Percentiles rank a stretch among this genome's conserved stretches.
Conservation (phyloP, 306 rosid genomes). For the Cicer arietinum region DNA sequence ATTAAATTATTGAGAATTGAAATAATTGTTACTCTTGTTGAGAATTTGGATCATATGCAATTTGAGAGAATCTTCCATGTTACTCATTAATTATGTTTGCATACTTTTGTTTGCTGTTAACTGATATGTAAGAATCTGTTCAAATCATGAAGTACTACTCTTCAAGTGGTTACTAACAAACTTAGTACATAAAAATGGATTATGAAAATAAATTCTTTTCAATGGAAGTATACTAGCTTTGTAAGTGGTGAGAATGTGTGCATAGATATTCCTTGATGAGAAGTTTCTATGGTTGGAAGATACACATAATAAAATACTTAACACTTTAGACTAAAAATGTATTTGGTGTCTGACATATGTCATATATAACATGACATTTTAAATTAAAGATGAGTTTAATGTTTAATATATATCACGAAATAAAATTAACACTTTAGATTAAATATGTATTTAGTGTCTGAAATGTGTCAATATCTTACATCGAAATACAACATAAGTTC, state of each 20-base stretch:
- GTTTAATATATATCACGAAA: too few relatives aligned
- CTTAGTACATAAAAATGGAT: not conserved
- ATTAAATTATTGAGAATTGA: slow-evolving; percentile 22
- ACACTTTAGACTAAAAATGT: too few relatives aligned
- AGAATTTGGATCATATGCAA: slow-evolving; percentile 12
- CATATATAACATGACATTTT: too few relatives aligned
- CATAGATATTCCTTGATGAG: not conserved
- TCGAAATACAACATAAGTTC: not conserved
- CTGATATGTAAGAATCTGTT: slow-evolving; percentile 23
- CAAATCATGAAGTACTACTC: slow-evolving; percentile 7
- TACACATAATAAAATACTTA: not conserved
- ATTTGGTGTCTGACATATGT: too few relatives aligned
- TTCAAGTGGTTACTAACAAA: slow-evolving; percentile 27
- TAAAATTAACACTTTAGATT: too few relatives aligned
- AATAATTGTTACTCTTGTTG: slow-evolving; percentile 22
- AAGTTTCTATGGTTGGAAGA: not conserved
- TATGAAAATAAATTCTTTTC: not conserved
- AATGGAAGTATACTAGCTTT: not conserved
- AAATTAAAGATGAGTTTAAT: too few relatives aligned
- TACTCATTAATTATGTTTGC: not conserved
- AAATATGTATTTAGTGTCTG: too few relatives aligned
- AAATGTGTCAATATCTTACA: too few relatives aligned
- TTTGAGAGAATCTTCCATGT: slow-evolving; percentile 21
- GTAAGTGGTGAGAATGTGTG: not conserved
- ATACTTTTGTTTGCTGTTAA: slow-evolving; percentile 5